Evolutionary conservation across 768 basidiomycete genomes (phyloP).

Genomic region (Galerina marginata): DNA sequence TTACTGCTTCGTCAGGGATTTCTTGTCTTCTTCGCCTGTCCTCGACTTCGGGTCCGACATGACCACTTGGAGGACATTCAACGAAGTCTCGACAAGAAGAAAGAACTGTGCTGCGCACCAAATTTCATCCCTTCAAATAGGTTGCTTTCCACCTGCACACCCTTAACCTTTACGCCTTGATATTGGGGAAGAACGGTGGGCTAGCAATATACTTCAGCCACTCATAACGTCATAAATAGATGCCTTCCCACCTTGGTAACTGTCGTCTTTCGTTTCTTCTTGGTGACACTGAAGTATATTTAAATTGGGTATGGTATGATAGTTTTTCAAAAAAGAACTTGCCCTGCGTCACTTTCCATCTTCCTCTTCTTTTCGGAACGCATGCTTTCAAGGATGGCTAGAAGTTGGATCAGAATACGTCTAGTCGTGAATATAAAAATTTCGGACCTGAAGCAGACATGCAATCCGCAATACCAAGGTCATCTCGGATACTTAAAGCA

Average conservation of each 20-base stretch:
- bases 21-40: slow-evolving; percentile 71
- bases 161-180: slow-evolving; percentile 64
- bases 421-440: not conserved
- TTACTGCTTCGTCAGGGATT: slow-evolving; percentile 70
- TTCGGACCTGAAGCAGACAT: slow-evolving; percentile 66
- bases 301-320: not conserved
- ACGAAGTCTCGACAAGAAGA: not conserved
- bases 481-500: slow-evolving; percentile 79
- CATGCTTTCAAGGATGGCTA: slow-evolving; percentile 65
- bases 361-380: slow-evolving; percentile 76
- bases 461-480: slow-evolving; percentile 74
- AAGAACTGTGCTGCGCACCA: slow-evolving; percentile 52
- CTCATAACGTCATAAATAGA: not conserved
- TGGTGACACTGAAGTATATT: slow-evolving; percentile 35
- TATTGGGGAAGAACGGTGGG: slow-evolving; percentile 67
- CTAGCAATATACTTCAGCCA: slow-evolving; percentile 37
- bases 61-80: slow-evolving; percentile 56
- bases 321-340: not conserved
- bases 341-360: slow-evolving; percentile 67
- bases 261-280: slow-evolving; percentile 65
- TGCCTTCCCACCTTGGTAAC: slow-evolving; percentile 50
- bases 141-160: slow-evolving; percentile 61
- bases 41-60: slow-evolving; percentile 75
- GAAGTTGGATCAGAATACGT: not conserved
- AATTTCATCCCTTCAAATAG: slow-evolving; percentile 82